Base-by-base conservation (phyloP, 1,139 yeast genomes). In the Pneumocystis oryctolagi region DNA sequence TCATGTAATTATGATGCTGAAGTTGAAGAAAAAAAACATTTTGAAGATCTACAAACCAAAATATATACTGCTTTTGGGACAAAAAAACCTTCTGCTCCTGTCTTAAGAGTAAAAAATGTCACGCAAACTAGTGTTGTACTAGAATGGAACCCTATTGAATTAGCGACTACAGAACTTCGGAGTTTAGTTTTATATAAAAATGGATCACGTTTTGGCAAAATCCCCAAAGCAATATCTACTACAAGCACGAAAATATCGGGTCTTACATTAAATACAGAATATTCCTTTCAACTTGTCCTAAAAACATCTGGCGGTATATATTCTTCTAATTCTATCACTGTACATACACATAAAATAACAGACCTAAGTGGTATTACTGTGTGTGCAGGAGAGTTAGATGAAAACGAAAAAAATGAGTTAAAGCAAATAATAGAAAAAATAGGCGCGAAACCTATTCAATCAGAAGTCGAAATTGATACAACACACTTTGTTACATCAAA, bases 111-210 rank as follows among this genome's bases (percentile, higher is more conserved):
- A 56, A 80, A 83, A 64, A 92, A 92, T 71, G 84, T 86, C 60
- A 92, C 98, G 1, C 98, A 94, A 73, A 92, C 99, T 0, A 84
- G 94, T 64, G 89, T 95, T 72, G 97, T 90, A 42, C 79, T 92
- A 67, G 95, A 89, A 73, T 92, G 98, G 98, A 96, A 89, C 67
- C 81, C 84, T 25, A 77, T 92, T 64, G 84, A 87, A 62, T 77
- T 89, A 66, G 97, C 96, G 9, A 86, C 96, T 1, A 84, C 97
- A 3, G 82, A 81, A 63, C 79, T 94, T 70, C 86, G 85, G 71
- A 84, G 88, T 60, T 78, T 94, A 70, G 82, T 87, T 12, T 77
- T 92, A 64, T 89, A 82, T 75, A 89, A 89, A 73, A 89, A 89
- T 70, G 86, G 85, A 42, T 77, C 82, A 65, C 85, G 92, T 70